Evolutionary conservation across 2,329 filamentous ascomycete genomes (phyloP).

Genomic region (Pestalotiopsis sp.): DNA sequence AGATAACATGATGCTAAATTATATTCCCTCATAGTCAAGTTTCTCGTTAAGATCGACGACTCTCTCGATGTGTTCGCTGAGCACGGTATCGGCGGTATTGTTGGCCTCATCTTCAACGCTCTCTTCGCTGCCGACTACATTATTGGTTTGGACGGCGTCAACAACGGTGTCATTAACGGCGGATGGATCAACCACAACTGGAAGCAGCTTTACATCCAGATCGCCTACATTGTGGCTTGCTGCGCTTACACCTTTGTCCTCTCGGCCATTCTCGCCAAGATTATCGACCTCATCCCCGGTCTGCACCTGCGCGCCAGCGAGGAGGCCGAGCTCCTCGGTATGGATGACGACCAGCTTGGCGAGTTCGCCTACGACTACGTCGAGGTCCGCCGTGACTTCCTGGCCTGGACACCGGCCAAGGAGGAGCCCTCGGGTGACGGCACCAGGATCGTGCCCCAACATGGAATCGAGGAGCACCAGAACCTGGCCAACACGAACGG

Average conservation of each 20-base stretch:
- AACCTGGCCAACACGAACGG: conserved; percentile 64
- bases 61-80: conserved; percentile 74
- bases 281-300: conserved; percentile 75
- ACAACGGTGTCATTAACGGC: conserved; percentile 63
- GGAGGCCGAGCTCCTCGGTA: conserved; percentile 82
- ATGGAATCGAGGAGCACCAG: conserved; percentile 73
- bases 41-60: conserved; percentile 67
- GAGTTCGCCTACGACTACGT: conserved; percentile 92
- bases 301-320: conserved; percentile 79
- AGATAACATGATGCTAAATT: neutral
- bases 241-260: conserved; percentile 73
- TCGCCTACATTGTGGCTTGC: conserved; percentile 73
- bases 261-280: conserved; percentile 73
- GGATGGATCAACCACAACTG: conserved; percentile 79
- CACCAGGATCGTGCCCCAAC: conserved; percentile 64
- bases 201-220: conserved; percentile 75
- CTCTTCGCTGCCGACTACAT: conserved; percentile 72
- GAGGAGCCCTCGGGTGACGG: conserved; percentile 63
- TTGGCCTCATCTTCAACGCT: conserved; percentile 73
- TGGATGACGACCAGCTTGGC: conserved; percentile 89
- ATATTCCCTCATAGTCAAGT: conserved; percentile 50
- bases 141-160: conserved; percentile 77
- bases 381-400: conserved; percentile 84
- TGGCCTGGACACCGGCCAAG: conserved; percentile 82
- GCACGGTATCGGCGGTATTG: conserved; percentile 70